Percentiles rank a stretch among this genome's conserved stretches.
Evolutionary conservation across 148 eudicot genomes (phyloP).

Genomic region (Amaranthus palmeri): DNA sequence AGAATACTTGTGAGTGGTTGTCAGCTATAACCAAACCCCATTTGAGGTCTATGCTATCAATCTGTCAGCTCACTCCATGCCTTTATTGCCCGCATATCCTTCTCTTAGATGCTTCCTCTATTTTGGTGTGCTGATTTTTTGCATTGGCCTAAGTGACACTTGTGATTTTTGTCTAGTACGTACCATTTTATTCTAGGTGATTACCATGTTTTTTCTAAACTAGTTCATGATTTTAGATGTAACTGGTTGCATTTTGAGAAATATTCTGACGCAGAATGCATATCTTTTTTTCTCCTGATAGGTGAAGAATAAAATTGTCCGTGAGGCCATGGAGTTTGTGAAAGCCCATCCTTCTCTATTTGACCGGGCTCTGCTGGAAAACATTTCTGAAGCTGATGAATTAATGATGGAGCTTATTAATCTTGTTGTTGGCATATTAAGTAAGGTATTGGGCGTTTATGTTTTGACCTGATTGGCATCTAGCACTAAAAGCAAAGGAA

Average conservation of each 20-base stretch:
- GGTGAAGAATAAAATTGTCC: conserved; percentile 94
- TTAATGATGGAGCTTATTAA: conserved; percentile 69
- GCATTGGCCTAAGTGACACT: not conserved
- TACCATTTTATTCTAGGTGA: not conserved
- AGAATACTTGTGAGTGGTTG: not conserved
- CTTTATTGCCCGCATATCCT: not conserved
- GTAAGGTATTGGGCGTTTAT: conserved; percentile 52
- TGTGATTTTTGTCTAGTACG: not conserved
- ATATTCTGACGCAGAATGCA: not conserved
- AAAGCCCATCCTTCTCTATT: conserved; percentile 79
- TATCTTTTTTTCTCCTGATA: conserved; percentile 17
- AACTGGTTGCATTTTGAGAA: not conserved
- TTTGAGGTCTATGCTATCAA: not conserved
- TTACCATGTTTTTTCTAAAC: not conserved
- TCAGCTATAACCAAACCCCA: not conserved
- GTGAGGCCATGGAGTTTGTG: conserved; percentile 82
- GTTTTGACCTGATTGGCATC: no score
- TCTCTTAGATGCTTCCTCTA: not conserved
- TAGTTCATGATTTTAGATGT: not conserved
- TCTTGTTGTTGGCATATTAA: conserved; percentile 81
- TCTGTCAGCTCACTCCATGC: not conserved
- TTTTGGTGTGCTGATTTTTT: not conserved
- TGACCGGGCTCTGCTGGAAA: conserved; percentile 73
- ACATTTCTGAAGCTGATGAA: conserved; percentile 64
- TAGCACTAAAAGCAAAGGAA: no score